Conservation (phyloP, 345 rosid species). For the Crucihimalaya himalaica region DNA sequence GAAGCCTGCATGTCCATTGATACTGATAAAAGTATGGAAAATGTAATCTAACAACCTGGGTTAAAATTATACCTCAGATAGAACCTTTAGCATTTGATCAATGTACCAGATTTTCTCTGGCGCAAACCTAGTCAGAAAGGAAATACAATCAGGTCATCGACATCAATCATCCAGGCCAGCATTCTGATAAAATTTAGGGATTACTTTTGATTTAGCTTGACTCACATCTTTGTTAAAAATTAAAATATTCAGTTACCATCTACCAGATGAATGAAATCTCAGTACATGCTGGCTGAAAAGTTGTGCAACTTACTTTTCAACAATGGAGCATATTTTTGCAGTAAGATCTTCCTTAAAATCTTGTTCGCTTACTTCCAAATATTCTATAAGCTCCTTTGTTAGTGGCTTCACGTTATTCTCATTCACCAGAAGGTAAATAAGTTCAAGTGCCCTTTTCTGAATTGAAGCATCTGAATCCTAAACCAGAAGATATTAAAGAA, state of each 20-base stretch:
- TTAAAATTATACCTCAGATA: constrained; percentile 69
- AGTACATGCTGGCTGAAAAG: constrained; percentile 20
- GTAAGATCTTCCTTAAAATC: constrained; percentile 96
- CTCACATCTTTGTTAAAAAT: neutral
- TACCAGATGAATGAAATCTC: constrained; percentile 15
- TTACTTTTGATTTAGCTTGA: constrained; percentile 12
- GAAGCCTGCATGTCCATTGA: constrained; percentile 10
- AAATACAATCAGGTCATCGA: constrained; percentile 12
- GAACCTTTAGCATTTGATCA: constrained; percentile 99
- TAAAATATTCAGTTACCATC: constrained; percentile 21
- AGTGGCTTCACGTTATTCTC: constrained; percentile 88
- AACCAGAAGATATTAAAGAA: constrained; percentile 42
- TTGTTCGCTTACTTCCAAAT: constrained; percentile 90
- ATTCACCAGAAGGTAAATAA: constrained; percentile 79
- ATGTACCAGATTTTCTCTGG: constrained; percentile 96
- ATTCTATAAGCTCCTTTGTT: constrained; percentile 83
- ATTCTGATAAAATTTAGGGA: constrained; percentile 14
- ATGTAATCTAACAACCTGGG: neutral
- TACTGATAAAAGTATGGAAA: neutral
- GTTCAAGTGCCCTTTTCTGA: constrained; percentile 94
- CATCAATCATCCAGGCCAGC: constrained; percentile 23
- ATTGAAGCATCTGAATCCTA: constrained; percentile 99
- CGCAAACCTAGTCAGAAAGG: constrained; percentile 70
- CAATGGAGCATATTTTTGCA: constrained; percentile 91
- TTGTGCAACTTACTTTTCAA: constrained; percentile 77